Percentiles rank a stretch among this genome's conserved stretches.
These are phyloP conservation scores for Dalbergia cultrata DNA, from an alignment of 306 rosid species.

Conservation along the genomic window DNA sequence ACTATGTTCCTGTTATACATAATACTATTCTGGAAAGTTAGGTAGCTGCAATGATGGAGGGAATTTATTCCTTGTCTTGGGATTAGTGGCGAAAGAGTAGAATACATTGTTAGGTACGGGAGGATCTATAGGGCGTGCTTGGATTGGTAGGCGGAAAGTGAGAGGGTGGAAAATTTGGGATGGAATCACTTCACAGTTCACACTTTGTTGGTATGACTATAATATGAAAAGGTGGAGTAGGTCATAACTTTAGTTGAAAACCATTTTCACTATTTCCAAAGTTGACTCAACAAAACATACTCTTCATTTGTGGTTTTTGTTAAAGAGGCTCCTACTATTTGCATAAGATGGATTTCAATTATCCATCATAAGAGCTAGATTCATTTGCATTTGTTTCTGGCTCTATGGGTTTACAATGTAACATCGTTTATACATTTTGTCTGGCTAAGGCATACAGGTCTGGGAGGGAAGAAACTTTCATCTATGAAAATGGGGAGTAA, in stretches of 20 bases:
- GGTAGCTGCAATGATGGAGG: constrained; percentile 7
- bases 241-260: constrained; percentile 43
- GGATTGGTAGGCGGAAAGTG: constrained; percentile 40
- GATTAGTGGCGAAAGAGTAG: constrained; percentile 31
- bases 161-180: constrained; percentile 36
- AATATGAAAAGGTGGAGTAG: constrained; percentile 31
- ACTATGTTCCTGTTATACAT: neutral
- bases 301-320: constrained; percentile 16
- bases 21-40: neutral
- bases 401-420: constrained; percentile 21
- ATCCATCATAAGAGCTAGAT: constrained; percentile 1
- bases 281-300: constrained; percentile 18
- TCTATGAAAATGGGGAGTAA: no score
- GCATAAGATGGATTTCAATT: constrained; percentile 11
- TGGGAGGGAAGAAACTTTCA: constrained; percentile 3
- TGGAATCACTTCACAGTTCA: neutral
- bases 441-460: neutral
- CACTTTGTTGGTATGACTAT: constrained; percentile 34
- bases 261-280: constrained; percentile 25
- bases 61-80: constrained; percentile 4
- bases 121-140: constrained; percentile 1
- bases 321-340: constrained; percentile 8
- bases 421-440: constrained; percentile 15
- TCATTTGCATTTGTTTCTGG: constrained; percentile 16
- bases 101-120: constrained; percentile 14